Base-by-base conservation (phyloP, 2,329 filamentous ascomycete species). In the Alternaria rosae region DNA sequence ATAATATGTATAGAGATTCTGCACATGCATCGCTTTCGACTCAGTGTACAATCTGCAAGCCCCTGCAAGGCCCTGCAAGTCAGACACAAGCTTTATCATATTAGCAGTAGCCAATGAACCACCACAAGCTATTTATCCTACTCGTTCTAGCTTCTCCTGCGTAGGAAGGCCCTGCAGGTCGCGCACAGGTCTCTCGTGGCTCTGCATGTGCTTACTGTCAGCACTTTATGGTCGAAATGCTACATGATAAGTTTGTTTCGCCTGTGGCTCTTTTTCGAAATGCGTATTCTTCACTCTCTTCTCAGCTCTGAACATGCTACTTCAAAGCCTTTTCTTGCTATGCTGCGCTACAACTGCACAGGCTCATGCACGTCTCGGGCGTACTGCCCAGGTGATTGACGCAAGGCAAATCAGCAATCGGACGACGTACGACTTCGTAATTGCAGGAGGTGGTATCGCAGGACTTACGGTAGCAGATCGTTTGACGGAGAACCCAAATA, bases 381-480 rank as follows among this genome's bases (percentile, higher is more conserved):
- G 47, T 15, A 43, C 35, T 57, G 68, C 66, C 1, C 60, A 48
- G 7, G 51, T 42, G 8, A 57, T 71, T n/a, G 53, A 65, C 38
- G 35, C 58, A 13, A 47, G 30, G 23, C 32, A 65, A 5, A 3
- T 58, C 17, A 41, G 32, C 5, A 47, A 55, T n/a, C 65, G 70
- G 45, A 59, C 59, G 2, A 25, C 32, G 6, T 73, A 75, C 30
- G 71, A 76, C 43, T 75, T 74, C 30, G 54, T 76, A 5, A 59
- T 74, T 50, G 67, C 65, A 8, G 74, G 74, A 6, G 74, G 70
- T 20, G 74, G 74, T 1, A 69, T 66, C 20, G 65, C 70, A 11
- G 72, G 74, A 20, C 55, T 73, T 1, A 72, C 70, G 7, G 62
- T 76, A 11, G 74, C 70, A 15, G 71, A 72, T 43, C 66, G 74